Evolutionary conservation across 1,284 basidiomycete species (phyloP).

Genomic region (Fistulinella cinereoalba): DNA sequence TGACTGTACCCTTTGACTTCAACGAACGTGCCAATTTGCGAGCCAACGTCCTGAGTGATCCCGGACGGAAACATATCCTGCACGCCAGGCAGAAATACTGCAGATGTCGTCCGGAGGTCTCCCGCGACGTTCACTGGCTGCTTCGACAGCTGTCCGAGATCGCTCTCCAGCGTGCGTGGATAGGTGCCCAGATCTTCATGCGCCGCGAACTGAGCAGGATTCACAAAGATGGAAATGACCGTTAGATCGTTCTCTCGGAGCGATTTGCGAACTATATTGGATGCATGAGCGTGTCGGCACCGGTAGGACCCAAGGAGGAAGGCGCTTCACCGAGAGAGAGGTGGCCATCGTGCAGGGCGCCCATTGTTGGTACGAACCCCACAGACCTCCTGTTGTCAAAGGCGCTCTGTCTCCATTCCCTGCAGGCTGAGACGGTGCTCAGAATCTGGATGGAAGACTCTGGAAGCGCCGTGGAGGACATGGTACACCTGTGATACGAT

Average conservation of each 20-base stretch:
- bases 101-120: conserved; percentile 47
- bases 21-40: conserved; percentile 87
- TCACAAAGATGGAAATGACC: conserved; percentile 95
- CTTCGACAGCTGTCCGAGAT: conserved; percentile 53
- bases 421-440: conserved; percentile 64
- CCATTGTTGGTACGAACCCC: conserved; percentile 97
- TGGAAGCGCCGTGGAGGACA: conserved; percentile 35
- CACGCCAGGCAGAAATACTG: conserved; percentile 77
- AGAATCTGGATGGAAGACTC: conserved; percentile 73
- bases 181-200: conserved; percentile 92
- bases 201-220: conserved; percentile 96
- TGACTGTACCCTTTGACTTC: conserved; percentile 86
- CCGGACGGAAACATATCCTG: conserved; percentile 88
- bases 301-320: background rate
- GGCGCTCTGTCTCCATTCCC: conserved; percentile 74
- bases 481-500: conserved; percentile 2
- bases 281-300: conserved; percentile 1
- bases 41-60: conserved; percentile 72
- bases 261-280: conserved; percentile 57
- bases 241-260: conserved; percentile 82
- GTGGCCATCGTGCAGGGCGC: conserved; percentile 93
- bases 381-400: conserved; percentile 65
- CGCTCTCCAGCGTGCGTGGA: conserved; percentile 76
- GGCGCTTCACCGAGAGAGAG: conserved; percentile 72
- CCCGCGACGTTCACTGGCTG: conserved; percentile 26